phyloP scores from a whole-genome alignment of 1,284 basidiomycete species.

The Peniophora sp. region DNA sequence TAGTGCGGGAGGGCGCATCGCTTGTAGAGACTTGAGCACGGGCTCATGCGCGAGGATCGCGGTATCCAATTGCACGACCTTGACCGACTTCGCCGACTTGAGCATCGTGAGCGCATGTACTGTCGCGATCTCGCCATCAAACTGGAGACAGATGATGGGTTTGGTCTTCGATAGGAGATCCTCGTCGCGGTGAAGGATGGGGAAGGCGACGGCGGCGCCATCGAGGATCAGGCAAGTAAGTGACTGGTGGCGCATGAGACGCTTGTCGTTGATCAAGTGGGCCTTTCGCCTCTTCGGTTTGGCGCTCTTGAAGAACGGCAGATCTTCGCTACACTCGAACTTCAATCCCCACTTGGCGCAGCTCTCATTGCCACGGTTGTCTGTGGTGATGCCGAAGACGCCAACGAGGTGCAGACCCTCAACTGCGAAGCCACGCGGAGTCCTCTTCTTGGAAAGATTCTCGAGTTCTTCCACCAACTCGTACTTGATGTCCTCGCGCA shows the following conservation, averaged over 20 bases:
- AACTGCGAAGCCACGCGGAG: constrained; percentile 32
- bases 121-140: constrained; percentile 34
- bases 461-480: constrained; percentile 56
- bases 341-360: constrained; percentile 36
- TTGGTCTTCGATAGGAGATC: constrained; percentile 36
- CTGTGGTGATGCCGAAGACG: constrained; percentile 27
- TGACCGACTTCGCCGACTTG: constrained; percentile 26
- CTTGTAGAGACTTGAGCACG: constrained; percentile 43
- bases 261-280: constrained; percentile 31
- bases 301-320: constrained; percentile 31
- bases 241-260: constrained; percentile 43
- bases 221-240: constrained; percentile 42
- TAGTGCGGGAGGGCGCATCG: constrained; percentile 33
- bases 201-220: constrained; percentile 41
- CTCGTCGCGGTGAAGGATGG: constrained; percentile 46
- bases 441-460: constrained; percentile 36
- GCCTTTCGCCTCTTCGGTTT: constrained; percentile 15
- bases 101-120: constrained; percentile 30
- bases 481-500: constrained; percentile 59
- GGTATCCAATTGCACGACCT: constrained; percentile 49
- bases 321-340: constrained; percentile 33
- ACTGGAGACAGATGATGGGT: constrained; percentile 42
- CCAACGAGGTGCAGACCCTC: constrained; percentile 29
- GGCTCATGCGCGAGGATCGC: constrained; percentile 57
- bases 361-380: constrained; percentile 14